Base-by-base conservation (phyloP, 257 asterid genomes). In the Cynanchum wilfordii region DNA sequence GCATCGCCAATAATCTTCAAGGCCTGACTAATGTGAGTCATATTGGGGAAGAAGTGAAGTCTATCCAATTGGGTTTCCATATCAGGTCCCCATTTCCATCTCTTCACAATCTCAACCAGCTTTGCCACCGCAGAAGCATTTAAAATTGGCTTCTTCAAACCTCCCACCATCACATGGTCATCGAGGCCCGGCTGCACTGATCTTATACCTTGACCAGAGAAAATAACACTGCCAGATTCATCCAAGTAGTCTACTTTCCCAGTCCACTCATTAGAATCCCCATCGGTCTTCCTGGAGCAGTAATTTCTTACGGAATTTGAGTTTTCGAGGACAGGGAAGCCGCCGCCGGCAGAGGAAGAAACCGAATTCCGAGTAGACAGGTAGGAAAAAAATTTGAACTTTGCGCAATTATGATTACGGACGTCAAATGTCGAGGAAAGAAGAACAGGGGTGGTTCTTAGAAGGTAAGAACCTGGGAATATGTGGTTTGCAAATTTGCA, bases 31-130 rank as follows among this genome's bases (percentile, higher is more conserved):
- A 92, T 75, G 62, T 95, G 99, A 70, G 86, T 89, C 90, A 83
- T 92, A 82, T 84, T 95, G 10, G 97, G 98, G 68, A 89, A 76
- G 75, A 88, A 92, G n/a, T 87, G 98, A 59, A 92, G 88, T 58
- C 83, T 90, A 70, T 92, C 98, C 87, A 92, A 73, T 45, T 90
- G 98, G 60, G 80, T 64, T 78, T 92, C 98, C 98, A 92, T 90
- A 4, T 92, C 92, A 42, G 99, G 99, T 3, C 98, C 98, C 98
- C 99, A 95, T 78, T 78, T 90, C 99, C 99, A 95, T 82, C 98
- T 83, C 80, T 82, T 92, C 45, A 95, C 92, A 44, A 92, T 86
- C 85, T 95, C 99, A 40, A 95, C 96, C 63, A 92, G 85, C 84
- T 95, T 95, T 4, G 96, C 89, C 58, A 95, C 98, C 1, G 99